Conservation (phyloP, 495 filamentous ascomycete species). For the Trichocladium uniseriatum region DNA sequence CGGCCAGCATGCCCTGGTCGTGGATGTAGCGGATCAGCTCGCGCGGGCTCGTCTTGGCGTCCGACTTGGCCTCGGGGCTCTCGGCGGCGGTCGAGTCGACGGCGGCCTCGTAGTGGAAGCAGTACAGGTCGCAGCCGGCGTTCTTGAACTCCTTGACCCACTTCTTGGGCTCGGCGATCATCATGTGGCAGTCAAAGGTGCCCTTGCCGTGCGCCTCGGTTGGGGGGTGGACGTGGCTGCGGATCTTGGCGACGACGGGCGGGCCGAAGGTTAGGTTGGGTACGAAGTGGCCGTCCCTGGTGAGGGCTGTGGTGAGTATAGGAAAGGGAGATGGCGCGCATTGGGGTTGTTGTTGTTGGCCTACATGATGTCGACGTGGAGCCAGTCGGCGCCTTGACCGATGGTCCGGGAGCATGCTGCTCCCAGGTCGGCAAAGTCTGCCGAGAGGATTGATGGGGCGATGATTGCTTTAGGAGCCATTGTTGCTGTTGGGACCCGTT, state of each 20-base stretch:
- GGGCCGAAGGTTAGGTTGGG: constrained; percentile 95
- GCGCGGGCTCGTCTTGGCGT: constrained; percentile 61
- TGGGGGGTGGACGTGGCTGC: constrained; percentile 61
- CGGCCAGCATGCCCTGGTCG: constrained; percentile 76
- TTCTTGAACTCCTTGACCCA: constrained; percentile 93
- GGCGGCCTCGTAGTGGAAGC: constrained; percentile 99
- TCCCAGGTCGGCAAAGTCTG: constrained; percentile 84
- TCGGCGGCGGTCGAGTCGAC: constrained; percentile 70
- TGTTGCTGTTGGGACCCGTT: background rate
- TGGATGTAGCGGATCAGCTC: constrained; percentile 88
- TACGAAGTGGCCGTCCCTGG: constrained; percentile 86
- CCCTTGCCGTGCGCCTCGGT: constrained; percentile 54
- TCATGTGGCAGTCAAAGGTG: constrained; percentile 99
- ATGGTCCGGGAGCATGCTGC: constrained; percentile 78
- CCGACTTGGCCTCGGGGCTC: constrained; percentile 56
- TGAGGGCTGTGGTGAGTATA: background rate
- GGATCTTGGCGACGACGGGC: constrained; percentile 89
- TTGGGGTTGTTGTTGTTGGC: constrained; percentile 5
- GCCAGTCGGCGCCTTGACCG: constrained; percentile 75
- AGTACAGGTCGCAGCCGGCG: constrained; percentile 94
- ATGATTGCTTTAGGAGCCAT: constrained; percentile 92
- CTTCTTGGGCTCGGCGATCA: constrained; percentile 98
- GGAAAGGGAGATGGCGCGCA: background rate
- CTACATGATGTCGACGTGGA: constrained; percentile 82
- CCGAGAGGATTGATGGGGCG: constrained; percentile 92